Base-by-base conservation (phyloP, 2,329 filamentous ascomycete genomes). In the Ceratocystis lukuohia region DNA sequence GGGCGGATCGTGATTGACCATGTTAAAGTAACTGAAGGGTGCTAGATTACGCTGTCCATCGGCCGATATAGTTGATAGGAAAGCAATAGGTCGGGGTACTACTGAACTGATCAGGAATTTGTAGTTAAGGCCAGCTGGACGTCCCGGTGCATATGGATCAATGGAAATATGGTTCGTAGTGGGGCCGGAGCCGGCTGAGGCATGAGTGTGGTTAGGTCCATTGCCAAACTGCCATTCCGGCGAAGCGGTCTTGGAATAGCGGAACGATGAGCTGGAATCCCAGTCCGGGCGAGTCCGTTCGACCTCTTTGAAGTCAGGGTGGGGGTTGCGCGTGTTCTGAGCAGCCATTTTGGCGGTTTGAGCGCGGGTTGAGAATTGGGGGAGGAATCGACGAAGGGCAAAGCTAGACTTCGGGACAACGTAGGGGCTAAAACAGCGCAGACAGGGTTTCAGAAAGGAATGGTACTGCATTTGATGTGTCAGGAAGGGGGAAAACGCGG, bases 61-160 rank as follows among this genome's bases (percentile, higher is more conserved):
- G 71, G 91, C 87, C 25, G 79, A 78, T 65, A 76, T 73, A 8
- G 84, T 84, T 68, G 80, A 83, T 41, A 86, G 73, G 74, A 87
- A 83, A 64, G 82, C 84, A 72, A 96, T 87, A 12, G 93, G 93
- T 12, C 93, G 84, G 0, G 93, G 93, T 17, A 91, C 82, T 70
- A 96, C 84, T 69, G 84, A 85, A 20, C 85, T 89, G 75, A 96
- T 96, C 69, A 96, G 80, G 15, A 96, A 83, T 77, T 96, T 96
- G 82, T 97, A 96, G 80, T 96, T 96, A 77, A 83, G 85, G 1
- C 79, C 77, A 0, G 84, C 76, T 0, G 85, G 81, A 0, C 92
- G 83, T 41, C 86, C 88, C 33, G 84, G 78, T 66, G 81, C 87
- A 74, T 92, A 85, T 0, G 92, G 92, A 75, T 96, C 87, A 71